phyloP scores from a whole-genome alignment of 2,329 filamentous ascomycete species.

The Penicillium sclerotiorum region DNA sequence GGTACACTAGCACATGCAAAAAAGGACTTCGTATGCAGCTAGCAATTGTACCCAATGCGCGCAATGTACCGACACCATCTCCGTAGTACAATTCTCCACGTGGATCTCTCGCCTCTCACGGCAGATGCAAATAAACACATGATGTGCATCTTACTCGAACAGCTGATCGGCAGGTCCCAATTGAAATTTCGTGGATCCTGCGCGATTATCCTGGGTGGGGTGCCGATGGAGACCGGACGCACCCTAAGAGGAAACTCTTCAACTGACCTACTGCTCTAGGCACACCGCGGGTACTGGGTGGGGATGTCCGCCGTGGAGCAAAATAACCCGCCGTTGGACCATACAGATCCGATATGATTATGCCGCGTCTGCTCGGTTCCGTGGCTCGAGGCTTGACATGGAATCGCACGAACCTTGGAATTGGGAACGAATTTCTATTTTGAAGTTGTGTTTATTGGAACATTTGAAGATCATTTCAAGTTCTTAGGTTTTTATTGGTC shows the following conservation, averaged over 20 bases:
- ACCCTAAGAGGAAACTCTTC: conserved; percentile 11
- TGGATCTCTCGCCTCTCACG: neutral
- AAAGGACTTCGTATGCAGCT: too few species aligned
- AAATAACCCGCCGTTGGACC: neutral
- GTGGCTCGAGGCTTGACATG: conserved; percentile 1
- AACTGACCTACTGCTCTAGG: conserved; percentile 17
- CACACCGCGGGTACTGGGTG: conserved; percentile 10
- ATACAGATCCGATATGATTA: conserved; percentile 1
- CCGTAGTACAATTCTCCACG: neutral
- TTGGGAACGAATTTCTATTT: too few species aligned
- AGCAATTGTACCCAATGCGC: too few species aligned
- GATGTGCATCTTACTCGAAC: neutral
- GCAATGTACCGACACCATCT: too few species aligned
- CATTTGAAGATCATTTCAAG: too few species aligned
- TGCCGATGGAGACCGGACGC: conserved; percentile 3
- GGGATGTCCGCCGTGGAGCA: neutral
- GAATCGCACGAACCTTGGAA: neutral
- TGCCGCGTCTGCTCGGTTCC: neutral
- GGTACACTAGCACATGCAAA: too few species aligned
- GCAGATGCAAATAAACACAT: neutral
- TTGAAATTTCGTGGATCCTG: conserved; percentile 15
- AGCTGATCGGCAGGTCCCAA: conserved; percentile 7
- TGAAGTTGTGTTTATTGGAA: too few species aligned
- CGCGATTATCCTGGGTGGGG: conserved; percentile 17
- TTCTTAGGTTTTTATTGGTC: too few species aligned